phyloP scores from a whole-genome alignment of 2,329 filamentous ascomycete genomes.

The Neonectria punicea region DNA sequence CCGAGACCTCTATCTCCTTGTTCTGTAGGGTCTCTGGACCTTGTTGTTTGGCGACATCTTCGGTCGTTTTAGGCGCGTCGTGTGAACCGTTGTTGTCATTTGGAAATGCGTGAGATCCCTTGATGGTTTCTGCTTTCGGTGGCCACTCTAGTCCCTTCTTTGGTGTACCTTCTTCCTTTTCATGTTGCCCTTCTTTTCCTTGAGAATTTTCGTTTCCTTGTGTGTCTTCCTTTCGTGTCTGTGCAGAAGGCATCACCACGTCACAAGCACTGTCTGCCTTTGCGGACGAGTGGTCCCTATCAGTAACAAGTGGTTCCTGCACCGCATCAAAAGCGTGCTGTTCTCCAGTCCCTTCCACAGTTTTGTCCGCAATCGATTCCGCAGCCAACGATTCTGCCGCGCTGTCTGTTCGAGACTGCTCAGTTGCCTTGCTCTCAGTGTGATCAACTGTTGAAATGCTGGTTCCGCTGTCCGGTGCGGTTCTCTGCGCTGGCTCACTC shows the following conservation, averaged over 20 bases:
- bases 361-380: background rate
- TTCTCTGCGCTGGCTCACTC: background rate
- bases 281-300: constrained; percentile 11
- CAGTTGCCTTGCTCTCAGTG: background rate
- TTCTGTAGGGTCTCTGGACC: constrained; percentile 6
- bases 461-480: background rate
- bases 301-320: background rate
- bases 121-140: background rate
- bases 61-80: constrained; percentile 7
- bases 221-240: background rate
- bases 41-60: constrained; percentile 17
- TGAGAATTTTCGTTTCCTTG: background rate
- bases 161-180: background rate
- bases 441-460: background rate
- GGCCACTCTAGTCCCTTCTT: background rate
- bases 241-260: constrained; percentile 17
- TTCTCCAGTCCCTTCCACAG: constrained; percentile 4
- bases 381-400: background rate
- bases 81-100: constrained; percentile 19
- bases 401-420: background rate
- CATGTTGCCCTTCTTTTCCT: background rate
- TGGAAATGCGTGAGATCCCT: constrained; percentile 9
- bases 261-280: constrained; percentile 22
- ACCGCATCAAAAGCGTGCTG: background rate
- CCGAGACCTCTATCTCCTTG: constrained; percentile 9